Conservation (phyloP, 176 grass and related monocot genomes). For the Hordeum marinum region DNA sequence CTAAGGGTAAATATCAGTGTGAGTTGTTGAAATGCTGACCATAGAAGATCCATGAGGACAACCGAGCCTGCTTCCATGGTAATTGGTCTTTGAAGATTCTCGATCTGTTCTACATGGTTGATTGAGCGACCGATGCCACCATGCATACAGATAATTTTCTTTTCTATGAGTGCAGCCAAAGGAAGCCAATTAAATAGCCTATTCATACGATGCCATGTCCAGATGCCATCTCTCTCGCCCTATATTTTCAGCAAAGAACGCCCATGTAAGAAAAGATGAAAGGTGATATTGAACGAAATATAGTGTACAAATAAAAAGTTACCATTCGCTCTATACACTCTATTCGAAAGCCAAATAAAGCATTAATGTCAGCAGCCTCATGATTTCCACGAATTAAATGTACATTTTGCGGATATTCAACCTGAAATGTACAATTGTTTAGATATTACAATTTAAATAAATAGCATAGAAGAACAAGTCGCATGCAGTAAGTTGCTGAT, state of each 20-base stretch:
- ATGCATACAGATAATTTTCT: slow-evolving; percentile 99
- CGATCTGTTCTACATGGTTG: slow-evolving; percentile 97
- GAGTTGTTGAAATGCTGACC: slow-evolving; percentile 35
- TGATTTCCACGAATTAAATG: slow-evolving; percentile 99
- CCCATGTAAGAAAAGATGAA: not conserved
- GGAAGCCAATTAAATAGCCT: slow-evolving; percentile 98
- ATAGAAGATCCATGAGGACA: slow-evolving; percentile 98
- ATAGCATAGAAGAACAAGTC: slow-evolving; percentile 2
- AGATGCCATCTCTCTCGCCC: slow-evolving; percentile 99
- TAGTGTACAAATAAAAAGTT: slow-evolving; percentile 12
- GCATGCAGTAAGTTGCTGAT: not conserved
- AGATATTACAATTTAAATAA: not conserved
- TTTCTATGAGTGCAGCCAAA: slow-evolving; percentile 94
- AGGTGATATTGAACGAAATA: not conserved
- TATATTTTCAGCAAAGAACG: slow-evolving; percentile 38
- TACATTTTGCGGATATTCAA: slow-evolving; percentile 87
- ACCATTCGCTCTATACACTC: slow-evolving; percentile 99
- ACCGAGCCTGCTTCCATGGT: slow-evolving; percentile 97
- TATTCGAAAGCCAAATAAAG: slow-evolving; percentile 96
- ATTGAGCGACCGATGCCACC: slow-evolving; percentile 98
- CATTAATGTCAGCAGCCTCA: slow-evolving; percentile 98
- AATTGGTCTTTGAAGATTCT: slow-evolving; percentile 96
- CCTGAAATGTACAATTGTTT: slow-evolving; percentile 48
- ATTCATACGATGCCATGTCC: slow-evolving; percentile 98
- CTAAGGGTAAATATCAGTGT: not conserved